Evolutionary conservation across 2,329 filamentous ascomycete species (phyloP).

Genomic region (Aspergillus felis): DNA sequence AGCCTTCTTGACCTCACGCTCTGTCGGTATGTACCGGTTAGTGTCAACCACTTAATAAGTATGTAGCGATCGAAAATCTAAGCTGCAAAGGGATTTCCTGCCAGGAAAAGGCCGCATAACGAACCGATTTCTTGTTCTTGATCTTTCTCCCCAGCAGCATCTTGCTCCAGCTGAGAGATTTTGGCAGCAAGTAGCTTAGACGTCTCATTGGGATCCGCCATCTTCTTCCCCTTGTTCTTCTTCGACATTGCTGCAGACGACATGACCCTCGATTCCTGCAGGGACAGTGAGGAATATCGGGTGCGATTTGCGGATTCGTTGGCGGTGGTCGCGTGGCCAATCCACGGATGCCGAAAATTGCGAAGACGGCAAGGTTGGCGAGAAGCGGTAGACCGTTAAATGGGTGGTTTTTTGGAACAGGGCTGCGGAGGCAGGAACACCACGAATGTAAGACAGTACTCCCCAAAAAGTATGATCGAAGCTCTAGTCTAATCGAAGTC

Average conservation of each 20-base stretch:
- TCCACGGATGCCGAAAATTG: conserved; percentile 35
- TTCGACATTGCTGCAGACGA: conserved; percentile 57
- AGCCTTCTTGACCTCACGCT: conserved; percentile 89
- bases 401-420: not conserved
- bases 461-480: not conserved
- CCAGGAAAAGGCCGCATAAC: conserved; percentile 30
- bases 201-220: conserved; percentile 79
- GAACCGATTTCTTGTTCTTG: conserved; percentile 93
- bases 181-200: conserved; percentile 88
- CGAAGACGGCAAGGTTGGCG: conserved; percentile 20
- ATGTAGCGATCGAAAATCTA: conserved; percentile 14
- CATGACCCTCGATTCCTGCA: conserved; percentile 25
- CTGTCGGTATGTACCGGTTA: conserved; percentile 48
- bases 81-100: not conserved
- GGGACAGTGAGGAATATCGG: not conserved
- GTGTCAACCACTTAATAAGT: conserved; percentile 6
- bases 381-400: conserved; percentile 4
- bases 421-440: conserved; percentile 5
- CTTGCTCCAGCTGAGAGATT: conserved; percentile 91
- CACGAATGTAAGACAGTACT: not conserved
- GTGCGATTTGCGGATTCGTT: conserved; percentile 43
- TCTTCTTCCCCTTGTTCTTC: conserved; percentile 82
- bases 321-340: conserved; percentile 41
- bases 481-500: conserved; percentile 4
- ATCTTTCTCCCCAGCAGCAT: conserved; percentile 89